Base-by-base conservation (phyloP, 2,329 filamentous ascomycete species). In the Corinectria fuckeliana region DNA sequence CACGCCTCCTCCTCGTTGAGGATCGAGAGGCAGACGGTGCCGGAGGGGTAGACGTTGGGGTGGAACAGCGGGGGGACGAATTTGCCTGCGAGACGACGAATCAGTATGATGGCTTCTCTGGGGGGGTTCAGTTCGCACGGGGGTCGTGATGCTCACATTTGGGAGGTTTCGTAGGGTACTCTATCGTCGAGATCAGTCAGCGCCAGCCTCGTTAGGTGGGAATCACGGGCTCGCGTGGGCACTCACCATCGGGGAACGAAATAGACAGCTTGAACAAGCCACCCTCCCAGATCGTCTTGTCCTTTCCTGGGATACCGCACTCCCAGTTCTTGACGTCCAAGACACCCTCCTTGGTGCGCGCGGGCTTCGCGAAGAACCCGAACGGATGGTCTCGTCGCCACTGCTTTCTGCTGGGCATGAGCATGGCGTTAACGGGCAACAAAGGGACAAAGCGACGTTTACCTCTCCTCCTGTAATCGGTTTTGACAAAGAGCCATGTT, bases 1-100 rank as follows among this genome's bases (percentile, higher is more conserved):
- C 96, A 99, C 6, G 91, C 93, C 76, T 99, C 95, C 71, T 99
- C 95, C 76, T 99, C 96, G 79, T 98, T 99, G 66, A 99, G 80
- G 67, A 99, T 99, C 25, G 92, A 97, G 20, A 99, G 85, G 74
- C 95, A 99, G 62, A 99, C 95, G 47, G 95, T 99, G 67, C 95
- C 96, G 1, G 94, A 98, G 0, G 95, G 95, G 75, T 99, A 99
- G 68, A 99, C 95, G 76, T 99, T 99, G 0, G 95, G 95, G 74
- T 99, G 95, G 81, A 99, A 99, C 38, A 99, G 87, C 20, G 95
- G 94, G 11, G 95, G 95, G 0, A 90, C 87, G 74, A 99, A 99
- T 85, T 97, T 97, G 88, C 93, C 93, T 97, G 61, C 2, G 23
- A 32, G 23, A 44, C 36, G 23, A 44, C 36, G 18, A 26, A 51